A percentile compares a stretch with the other conserved stretches of the same genome.
Evolutionary conservation across 2,329 filamentous ascomycete genomes (phyloP).

Genomic region (Fonsecaea monophora): DNA sequence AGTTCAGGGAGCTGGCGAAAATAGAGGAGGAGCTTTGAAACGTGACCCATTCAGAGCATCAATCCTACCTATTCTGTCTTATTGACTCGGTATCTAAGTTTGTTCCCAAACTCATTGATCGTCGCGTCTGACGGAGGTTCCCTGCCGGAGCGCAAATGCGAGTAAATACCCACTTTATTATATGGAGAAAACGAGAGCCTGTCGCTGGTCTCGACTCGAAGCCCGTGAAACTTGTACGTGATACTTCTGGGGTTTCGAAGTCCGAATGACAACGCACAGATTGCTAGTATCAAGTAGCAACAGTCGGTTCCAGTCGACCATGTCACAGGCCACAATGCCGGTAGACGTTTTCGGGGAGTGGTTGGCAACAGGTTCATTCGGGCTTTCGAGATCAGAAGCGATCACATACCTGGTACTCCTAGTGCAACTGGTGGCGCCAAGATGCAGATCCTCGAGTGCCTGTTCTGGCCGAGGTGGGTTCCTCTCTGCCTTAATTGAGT

Average conservation of each 20-base stretch:
- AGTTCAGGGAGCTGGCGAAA: neutral
- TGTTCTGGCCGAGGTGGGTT: slow-evolving; percentile 8
- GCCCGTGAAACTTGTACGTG: slow-evolving; percentile 7
- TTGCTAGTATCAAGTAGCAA: neutral
- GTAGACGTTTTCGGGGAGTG: neutral
- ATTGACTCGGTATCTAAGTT: neutral
- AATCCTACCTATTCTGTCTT: neutral
- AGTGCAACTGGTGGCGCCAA: slow-evolving; percentile 7
- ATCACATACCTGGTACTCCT: neutral
- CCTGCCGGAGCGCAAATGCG: neutral
- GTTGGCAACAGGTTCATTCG: neutral
- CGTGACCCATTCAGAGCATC: neutral
- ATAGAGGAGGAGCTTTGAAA: neutral
- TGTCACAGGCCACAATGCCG: neutral
- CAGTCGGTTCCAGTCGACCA: neutral
- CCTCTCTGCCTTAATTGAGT: slow-evolving; percentile 1
- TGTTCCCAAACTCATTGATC: neutral
- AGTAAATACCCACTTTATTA: neutral
- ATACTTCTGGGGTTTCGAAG: neutral
- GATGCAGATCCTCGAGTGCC: slow-evolving; percentile 11
- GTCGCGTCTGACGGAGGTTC: neutral
- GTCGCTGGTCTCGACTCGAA: neutral
- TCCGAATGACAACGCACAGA: neutral
- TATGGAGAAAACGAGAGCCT: neutral
- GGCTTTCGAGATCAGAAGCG: neutral